Evolutionary conservation across 345 rosid species (phyloP), one percentile per base, ranked within the genome.

Genomic region (Hirschfeldia incana): DNA sequence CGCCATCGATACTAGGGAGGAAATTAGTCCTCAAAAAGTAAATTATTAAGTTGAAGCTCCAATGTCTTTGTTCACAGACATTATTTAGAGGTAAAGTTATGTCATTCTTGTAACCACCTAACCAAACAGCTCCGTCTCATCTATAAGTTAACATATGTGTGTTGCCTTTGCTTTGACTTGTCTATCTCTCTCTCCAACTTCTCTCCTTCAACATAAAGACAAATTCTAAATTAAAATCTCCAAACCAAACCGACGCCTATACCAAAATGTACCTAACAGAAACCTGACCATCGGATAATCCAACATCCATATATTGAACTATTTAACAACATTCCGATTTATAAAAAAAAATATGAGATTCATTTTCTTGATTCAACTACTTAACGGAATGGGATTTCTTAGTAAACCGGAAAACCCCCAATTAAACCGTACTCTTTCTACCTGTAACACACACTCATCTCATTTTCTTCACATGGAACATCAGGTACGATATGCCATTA

Each of bases 71-170:
- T 74, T 59, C 60, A 29, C 53, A 74, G 62, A 81, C 87, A 89
- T 89, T 89, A 75, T 86, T 86, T 88, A 89, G 72, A 79, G 88
- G 91, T 90, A 89, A 91, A 86, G 91, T 82, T 77, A 88, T 53
- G 87, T 80, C 42, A 33, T 39, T 39, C 46, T 63, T 69, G 72
- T 83, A 58, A 65, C 87, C 85, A 78, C 92, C 97, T 83, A 91
- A 89, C 89, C 97, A 83, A 91, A 89, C 89, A 65, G 84, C 64
- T 33, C 60, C 81, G 69, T 58, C 37, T 63, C 74, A 74, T 73
- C 68, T 72, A 17, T 65, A 57, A 64, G 46, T 39, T 39, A 39
- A 39, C 49, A 64, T 57, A 1, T 72, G 33, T 51, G 36, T 9
- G 17, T 42, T 63, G 7, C 63, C 58, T 2, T 49, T 79, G 10